Evolutionary conservation across 2,329 filamentous ascomycete species (phyloP).

Genomic region (Xylaria sp.): DNA sequence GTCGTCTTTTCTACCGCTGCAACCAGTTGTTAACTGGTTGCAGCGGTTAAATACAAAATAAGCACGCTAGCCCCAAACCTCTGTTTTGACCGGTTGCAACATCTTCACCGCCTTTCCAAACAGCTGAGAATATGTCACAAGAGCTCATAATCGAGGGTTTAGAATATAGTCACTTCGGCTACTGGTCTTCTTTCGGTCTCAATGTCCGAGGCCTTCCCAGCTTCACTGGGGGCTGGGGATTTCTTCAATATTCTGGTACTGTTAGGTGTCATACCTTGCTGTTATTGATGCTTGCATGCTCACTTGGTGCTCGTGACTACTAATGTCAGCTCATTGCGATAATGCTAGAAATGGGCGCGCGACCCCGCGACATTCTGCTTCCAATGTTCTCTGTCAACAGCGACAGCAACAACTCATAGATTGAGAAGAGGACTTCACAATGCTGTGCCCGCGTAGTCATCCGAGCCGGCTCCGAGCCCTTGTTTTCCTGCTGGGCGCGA

Average conservation of each 20-base stretch:
- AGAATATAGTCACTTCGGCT: neutral
- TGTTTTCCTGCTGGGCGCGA: neutral
- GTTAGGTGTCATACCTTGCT: constrained; percentile 15
- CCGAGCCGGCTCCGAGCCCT: neutral
- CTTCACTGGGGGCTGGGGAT: neutral
- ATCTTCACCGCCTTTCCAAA: neutral
- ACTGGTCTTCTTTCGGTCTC: neutral
- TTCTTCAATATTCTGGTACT: neutral
- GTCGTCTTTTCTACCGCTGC: neutral
- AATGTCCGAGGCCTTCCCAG: neutral
- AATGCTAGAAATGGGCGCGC: neutral
- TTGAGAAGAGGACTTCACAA: constrained; percentile 1
- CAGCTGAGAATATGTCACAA: neutral
- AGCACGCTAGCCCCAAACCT: constrained; percentile 1
- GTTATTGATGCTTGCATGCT: constrained; percentile 19
- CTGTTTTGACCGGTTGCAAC: neutral
- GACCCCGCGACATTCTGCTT: neutral
- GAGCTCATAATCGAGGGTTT: neutral
- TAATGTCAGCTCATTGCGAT: neutral
- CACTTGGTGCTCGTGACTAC: neutral
- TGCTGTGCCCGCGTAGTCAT: neutral
- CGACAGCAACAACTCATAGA: neutral
- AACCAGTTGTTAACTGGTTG: constrained; percentile 2
- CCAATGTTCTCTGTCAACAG: neutral
- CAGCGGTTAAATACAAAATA: constrained; percentile 5